These are phyloP conservation scores for Rhizopus microsporus DNA, from an alignment of 371 early-diverging fungal species.

Conservation along the genomic window DNA sequence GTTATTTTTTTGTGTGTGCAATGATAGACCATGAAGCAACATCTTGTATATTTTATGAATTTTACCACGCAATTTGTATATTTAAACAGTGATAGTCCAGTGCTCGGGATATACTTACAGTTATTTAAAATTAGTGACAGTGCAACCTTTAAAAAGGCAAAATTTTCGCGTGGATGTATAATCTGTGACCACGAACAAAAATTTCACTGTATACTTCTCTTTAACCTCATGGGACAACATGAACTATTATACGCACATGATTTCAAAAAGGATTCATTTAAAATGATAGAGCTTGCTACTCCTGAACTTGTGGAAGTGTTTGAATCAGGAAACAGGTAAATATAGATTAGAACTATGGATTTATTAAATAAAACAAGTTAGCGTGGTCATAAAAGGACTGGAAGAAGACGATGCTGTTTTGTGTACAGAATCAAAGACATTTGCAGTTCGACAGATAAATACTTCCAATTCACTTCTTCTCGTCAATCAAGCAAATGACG, in stretches of 20 bases:
- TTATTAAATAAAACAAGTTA: slow-evolving; percentile 2
- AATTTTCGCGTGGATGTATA: background rate
- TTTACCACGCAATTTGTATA: too few relatives aligned
- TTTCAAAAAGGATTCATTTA: slow-evolving; percentile 29
- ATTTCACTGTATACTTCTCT: background rate
- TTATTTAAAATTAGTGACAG: too few relatives aligned
- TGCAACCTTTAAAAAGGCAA: background rate
- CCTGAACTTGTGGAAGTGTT: slow-evolving; percentile 25
- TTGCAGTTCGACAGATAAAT: slow-evolving; percentile 48
- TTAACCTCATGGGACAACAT: background rate
- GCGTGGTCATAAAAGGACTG: slow-evolving; percentile 47
- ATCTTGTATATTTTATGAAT: too few relatives aligned
- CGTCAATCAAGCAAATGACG: slow-evolving; percentile 4
- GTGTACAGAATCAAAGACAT: slow-evolving; percentile 54
- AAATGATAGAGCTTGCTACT: slow-evolving; percentile 27
- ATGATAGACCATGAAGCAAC: too few relatives aligned
- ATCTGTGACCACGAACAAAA: background rate
- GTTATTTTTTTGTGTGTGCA: too few relatives aligned
- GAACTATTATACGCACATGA: slow-evolving; percentile 26
- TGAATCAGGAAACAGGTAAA: slow-evolving; percentile 30
- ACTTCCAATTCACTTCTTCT: slow-evolving; percentile 59
- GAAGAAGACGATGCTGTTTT: slow-evolving; percentile 60
- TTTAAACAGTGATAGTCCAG: too few relatives aligned
- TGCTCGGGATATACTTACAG: too few relatives aligned
- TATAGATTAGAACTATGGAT: background rate